A percentile compares a stretch with the other conserved stretches of the same genome.
These are phyloP conservation scores for Coemansia sp. DNA, from an alignment of 192 early-diverging fungal genomes.

Conservation along the genomic window DNA sequence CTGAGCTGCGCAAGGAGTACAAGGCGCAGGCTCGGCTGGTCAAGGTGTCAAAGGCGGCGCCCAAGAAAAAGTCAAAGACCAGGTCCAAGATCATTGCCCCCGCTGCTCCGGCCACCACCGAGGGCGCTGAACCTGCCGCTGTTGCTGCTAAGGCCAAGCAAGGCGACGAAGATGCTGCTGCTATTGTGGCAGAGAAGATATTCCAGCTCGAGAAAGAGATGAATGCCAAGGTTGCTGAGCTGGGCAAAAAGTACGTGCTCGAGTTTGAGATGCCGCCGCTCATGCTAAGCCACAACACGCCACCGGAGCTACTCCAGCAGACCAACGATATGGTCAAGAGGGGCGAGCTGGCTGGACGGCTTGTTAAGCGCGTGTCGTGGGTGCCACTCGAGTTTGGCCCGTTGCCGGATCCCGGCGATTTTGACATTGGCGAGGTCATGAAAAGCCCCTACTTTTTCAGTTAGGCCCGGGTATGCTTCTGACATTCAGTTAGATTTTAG, in stretches of 20 bases:
- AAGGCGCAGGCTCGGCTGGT: neutral
- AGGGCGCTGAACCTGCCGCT: neutral
- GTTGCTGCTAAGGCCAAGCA: slow-evolving; percentile 8
- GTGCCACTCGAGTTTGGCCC: slow-evolving; percentile 66
- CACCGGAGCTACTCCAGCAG: neutral
- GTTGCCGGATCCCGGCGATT: slow-evolving; percentile 78
- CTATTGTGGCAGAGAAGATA: slow-evolving; percentile 8
- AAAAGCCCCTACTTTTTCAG: slow-evolving; percentile 92
- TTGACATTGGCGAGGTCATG: slow-evolving; percentile 78
- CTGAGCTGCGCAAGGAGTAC: slow-evolving; percentile 5
- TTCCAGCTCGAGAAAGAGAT: slow-evolving; percentile 36
- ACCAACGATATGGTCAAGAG: slow-evolving; percentile 13
- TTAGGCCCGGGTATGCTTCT: slow-evolving; percentile 30
- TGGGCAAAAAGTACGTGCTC: slow-evolving; percentile 17
- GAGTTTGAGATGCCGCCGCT: slow-evolving; percentile 11
- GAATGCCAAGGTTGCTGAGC: slow-evolving; percentile 38
- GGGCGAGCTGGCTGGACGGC: slow-evolving; percentile 16
- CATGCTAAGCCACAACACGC: neutral
- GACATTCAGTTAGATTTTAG: neutral
- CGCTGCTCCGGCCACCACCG: neutral
- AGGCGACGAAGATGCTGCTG: neutral
- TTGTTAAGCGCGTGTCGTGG: slow-evolving; percentile 46
- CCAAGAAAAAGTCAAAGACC: slow-evolving; percentile 6
- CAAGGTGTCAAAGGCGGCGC: neutral
- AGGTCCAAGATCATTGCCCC: slow-evolving; percentile 9